Conservation (phyloP, 192 early-diverging fungal genomes). For the Linnemannia schmuckeri region DNA sequence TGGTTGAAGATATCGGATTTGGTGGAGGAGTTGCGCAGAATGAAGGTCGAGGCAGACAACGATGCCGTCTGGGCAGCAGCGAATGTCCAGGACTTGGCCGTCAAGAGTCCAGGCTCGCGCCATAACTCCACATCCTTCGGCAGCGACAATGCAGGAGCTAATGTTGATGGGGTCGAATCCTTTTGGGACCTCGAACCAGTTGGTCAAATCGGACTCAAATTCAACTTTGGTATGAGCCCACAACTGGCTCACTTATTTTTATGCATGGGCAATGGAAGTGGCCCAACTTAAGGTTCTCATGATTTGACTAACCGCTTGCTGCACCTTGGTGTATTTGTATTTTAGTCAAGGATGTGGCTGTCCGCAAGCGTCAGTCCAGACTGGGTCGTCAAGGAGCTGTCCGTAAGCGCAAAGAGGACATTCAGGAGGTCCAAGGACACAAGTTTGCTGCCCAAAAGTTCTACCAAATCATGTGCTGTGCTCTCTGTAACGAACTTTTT, state of each 20-base stretch:
- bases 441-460: constrained; percentile 92
- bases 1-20: constrained; percentile 97
- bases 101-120: constrained; percentile 27
- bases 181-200: constrained; percentile 94
- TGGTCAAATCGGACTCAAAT: constrained; percentile 87
- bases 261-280: neutral
- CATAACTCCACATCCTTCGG: constrained; percentile 2
- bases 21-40: constrained; percentile 83
- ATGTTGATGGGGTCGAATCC: constrained; percentile 73
- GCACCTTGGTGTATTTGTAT: neutral
- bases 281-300: neutral
- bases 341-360: constrained; percentile 64
- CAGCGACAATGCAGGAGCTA: neutral
- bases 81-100: constrained; percentile 34
- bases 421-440: constrained; percentile 92
- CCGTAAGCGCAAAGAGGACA: constrained; percentile 83
- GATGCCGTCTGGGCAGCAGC: constrained; percentile 64
- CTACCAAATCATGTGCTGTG: constrained; percentile 98
- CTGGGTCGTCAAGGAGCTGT: constrained; percentile 84
- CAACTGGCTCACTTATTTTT: neutral
- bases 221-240: constrained; percentile 82
- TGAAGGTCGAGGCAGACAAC: constrained; percentile 75
- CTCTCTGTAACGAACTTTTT: constrained; percentile 93
- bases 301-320: neutral
- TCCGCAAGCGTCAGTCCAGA: constrained; percentile 65